Evolutionary conservation across 345 rosid genomes (phyloP).

Genomic region (Hypericum androsaemum): DNA sequence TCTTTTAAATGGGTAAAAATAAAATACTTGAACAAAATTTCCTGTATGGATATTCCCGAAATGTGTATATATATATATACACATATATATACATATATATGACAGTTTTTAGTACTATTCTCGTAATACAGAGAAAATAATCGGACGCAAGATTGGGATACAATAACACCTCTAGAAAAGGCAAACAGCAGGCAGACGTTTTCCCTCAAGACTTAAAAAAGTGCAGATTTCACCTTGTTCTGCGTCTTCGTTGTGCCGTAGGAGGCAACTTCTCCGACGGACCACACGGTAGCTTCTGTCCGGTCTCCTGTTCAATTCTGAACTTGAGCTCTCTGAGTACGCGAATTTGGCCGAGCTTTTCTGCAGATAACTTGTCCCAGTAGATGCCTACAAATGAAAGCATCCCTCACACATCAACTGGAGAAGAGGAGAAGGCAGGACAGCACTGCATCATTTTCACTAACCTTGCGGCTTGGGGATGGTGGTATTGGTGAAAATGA

Average conservation of each 20-base stretch:
- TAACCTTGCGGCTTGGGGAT: constrained; percentile 84
- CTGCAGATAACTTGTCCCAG: constrained; percentile 74
- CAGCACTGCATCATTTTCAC: constrained; percentile 2
- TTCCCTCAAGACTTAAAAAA: too few relatives aligned
- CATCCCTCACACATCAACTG: too few relatives aligned
- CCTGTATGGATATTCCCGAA: too few relatives aligned
- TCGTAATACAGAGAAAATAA: too few relatives aligned
- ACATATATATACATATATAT: too few relatives aligned
- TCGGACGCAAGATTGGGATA: too few relatives aligned
- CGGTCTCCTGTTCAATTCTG: constrained; percentile 53
- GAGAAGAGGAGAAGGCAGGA: background rate
- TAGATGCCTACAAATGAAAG: constrained; percentile 45
- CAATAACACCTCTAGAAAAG: too few relatives aligned
- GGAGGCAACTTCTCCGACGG: constrained; percentile 70
- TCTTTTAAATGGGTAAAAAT: too few relatives aligned
- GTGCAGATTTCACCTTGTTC: background rate
- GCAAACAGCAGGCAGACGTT: too few relatives aligned
- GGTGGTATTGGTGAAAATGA: constrained; percentile 52
- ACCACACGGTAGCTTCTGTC: constrained; percentile 57
- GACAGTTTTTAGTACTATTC: too few relatives aligned
- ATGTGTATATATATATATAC: too few relatives aligned
- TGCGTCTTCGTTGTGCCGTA: constrained; percentile 40
- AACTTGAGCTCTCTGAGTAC: constrained; percentile 68
- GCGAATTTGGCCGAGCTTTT: constrained; percentile 67
- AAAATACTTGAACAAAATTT: too few relatives aligned